Evolutionary conservation across 1,284 basidiomycete genomes (phyloP).

Genomic region (Ceratobasidium sp.): DNA sequence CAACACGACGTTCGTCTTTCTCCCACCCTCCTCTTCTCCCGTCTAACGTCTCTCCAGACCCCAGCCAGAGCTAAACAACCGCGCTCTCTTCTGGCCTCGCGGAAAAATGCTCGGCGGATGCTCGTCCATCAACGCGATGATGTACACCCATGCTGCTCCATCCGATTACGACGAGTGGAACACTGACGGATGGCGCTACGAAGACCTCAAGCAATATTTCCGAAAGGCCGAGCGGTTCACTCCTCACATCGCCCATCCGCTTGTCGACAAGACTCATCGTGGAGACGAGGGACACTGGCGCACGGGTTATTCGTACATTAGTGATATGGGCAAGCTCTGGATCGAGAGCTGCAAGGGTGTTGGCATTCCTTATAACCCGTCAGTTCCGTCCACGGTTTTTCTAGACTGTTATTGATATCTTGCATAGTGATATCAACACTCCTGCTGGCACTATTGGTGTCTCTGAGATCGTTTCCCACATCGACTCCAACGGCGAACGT

Average conservation of each 20-base stretch:
- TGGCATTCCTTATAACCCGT: slow-evolving; percentile 47
- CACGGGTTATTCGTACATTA: slow-evolving; percentile 43
- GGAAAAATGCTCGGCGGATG: slow-evolving; percentile 53
- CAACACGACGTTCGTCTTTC: slow-evolving; percentile 44
- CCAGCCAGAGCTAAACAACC: slow-evolving; percentile 44
- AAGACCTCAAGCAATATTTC: slow-evolving; percentile 49
- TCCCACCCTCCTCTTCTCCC: neutral
- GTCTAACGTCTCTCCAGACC: slow-evolving; percentile 43
- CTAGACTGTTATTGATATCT: neutral
- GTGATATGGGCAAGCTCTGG: slow-evolving; percentile 33
- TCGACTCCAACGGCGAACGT: slow-evolving; percentile 51
- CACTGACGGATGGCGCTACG: slow-evolving; percentile 52
- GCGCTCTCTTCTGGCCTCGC: slow-evolving; percentile 48
- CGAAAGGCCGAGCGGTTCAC: slow-evolving; percentile 40
- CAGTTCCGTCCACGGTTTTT: slow-evolving; percentile 10
- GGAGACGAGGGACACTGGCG: slow-evolving; percentile 47
- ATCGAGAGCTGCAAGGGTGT: slow-evolving; percentile 43
- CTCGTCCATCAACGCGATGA: slow-evolving; percentile 48
- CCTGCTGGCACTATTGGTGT: slow-evolving; percentile 47
- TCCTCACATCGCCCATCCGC: slow-evolving; percentile 35
- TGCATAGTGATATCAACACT: slow-evolving; percentile 49
- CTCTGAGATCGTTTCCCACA: slow-evolving; percentile 46
- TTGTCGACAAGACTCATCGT: slow-evolving; percentile 43
- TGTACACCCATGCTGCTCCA: slow-evolving; percentile 44
- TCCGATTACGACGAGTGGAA: slow-evolving; percentile 57